A percentile compares a stretch with the other conserved stretches of the same genome.
Conservation (phyloP, 2,329 filamentous ascomycete species). For the Myriangium duriaei region DNA sequence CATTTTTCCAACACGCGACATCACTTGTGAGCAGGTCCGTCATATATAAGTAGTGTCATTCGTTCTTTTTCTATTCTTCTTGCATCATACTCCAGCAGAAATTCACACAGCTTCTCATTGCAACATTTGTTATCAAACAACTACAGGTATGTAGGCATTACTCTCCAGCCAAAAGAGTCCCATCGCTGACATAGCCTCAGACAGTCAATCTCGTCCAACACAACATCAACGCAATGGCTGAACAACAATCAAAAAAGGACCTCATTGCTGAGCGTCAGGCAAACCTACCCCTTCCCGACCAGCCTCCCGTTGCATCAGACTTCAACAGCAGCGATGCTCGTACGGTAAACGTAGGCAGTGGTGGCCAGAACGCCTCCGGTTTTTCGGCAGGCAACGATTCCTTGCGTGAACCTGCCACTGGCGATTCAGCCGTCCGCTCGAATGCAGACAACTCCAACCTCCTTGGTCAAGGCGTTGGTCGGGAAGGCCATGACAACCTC, state of each 20-base stretch:
- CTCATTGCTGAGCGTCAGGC: conserved; percentile 55
- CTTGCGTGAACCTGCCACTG: conserved; percentile 37
- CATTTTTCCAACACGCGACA: no score
- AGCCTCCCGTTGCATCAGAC: conserved; percentile 65
- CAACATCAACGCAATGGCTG: no score
- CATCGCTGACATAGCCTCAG: no score
- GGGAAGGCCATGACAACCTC: conserved; percentile 48
- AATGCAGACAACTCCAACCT: conserved; percentile 21
- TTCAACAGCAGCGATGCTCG: conserved; percentile 60
- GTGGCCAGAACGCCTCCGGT: conserved; percentile 30
- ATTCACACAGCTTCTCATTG: no score
- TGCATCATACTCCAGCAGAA: no score
- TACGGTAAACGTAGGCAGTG: conserved; percentile 59
- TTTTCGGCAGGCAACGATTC: conserved; percentile 36
- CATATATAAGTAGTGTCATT: no score
- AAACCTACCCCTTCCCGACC: conserved; percentile 68
- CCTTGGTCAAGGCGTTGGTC: conserved; percentile 41
- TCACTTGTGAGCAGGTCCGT: no score
- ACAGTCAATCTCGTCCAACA: no score
- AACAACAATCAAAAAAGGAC: conserved; percentile 38
- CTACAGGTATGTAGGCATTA: no score
- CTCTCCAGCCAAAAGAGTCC: no score
- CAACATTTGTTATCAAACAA: no score
- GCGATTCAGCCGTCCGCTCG: conserved; percentile 39
- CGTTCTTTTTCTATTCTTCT: no score